A percentile compares a stretch with the other conserved stretches of the same genome.
Evolutionary conservation across 2,329 filamentous ascomycete species (phyloP).

Genomic region (Trichoderma simmonsii): DNA sequence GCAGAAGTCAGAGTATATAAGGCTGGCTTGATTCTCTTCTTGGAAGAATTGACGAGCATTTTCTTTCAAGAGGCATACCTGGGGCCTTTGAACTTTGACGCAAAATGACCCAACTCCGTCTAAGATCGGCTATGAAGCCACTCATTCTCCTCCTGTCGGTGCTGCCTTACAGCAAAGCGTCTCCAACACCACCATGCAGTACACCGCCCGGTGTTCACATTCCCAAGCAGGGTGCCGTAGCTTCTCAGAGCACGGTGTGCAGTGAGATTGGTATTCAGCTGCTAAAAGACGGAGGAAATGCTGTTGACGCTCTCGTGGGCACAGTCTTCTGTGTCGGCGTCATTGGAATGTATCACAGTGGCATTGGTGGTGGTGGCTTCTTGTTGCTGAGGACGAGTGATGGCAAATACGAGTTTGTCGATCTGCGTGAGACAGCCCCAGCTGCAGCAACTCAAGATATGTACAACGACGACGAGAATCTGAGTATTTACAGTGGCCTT

Average conservation of each 20-base stretch:
- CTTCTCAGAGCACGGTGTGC: slow-evolving; percentile 58
- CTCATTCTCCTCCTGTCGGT: background rate
- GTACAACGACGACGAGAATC: slow-evolving; percentile 66
- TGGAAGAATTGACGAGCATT: background rate
- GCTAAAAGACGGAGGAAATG: slow-evolving; percentile 59
- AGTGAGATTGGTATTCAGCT: slow-evolving; percentile 57
- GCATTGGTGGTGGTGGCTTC: slow-evolving; percentile 78
- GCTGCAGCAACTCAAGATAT: slow-evolving; percentile 76
- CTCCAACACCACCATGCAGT: slow-evolving; percentile 1
- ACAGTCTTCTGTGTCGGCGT: slow-evolving; percentile 64
- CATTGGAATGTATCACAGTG: slow-evolving; percentile 63
- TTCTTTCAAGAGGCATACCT: background rate
- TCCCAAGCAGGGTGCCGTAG: slow-evolving; percentile 52
- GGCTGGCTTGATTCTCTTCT: background rate
- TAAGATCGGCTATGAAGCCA: background rate
- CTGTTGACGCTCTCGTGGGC: slow-evolving; percentile 63
- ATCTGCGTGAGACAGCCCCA: slow-evolving; percentile 82
- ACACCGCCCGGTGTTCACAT: slow-evolving; percentile 1
- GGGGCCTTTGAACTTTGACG: background rate
- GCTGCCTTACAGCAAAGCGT: background rate
- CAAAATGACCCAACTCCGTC: slow-evolving; percentile 4
- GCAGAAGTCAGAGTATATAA: background rate
- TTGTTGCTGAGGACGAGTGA: slow-evolving; percentile 65
- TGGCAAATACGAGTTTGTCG: slow-evolving; percentile 72
- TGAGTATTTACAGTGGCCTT: slow-evolving; percentile 66